Evolutionary conservation across 2,329 filamentous ascomycete genomes (phyloP).

Genomic region (Trichophyton benhamiae): DNA sequence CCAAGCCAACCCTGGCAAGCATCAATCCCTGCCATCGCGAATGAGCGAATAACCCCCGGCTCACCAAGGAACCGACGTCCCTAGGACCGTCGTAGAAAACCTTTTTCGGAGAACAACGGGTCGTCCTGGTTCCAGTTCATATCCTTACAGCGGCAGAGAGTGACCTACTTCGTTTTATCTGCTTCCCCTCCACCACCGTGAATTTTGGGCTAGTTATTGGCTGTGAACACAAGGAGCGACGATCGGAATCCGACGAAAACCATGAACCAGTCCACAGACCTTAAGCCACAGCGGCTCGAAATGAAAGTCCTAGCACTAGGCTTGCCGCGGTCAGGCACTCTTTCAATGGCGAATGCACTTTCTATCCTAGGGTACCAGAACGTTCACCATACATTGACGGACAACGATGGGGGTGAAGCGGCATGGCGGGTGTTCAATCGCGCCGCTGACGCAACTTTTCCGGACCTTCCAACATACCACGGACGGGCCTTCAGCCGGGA

Average conservation of each 20-base stretch:
- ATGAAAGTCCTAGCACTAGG: not conserved
- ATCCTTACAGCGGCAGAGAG: too few relatives aligned
- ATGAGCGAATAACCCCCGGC: too few relatives aligned
- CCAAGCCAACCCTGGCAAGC: too few relatives aligned
- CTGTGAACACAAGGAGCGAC: not conserved
- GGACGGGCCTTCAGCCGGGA: not conserved
- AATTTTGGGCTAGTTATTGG: too few relatives aligned
- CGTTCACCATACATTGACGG: not conserved
- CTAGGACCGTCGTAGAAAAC: too few relatives aligned
- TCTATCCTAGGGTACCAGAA: not conserved
- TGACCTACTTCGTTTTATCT: too few relatives aligned
- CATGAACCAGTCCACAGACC: not conserved
- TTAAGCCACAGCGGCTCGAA: not conserved
- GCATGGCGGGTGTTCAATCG: not conserved
- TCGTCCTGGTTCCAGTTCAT: too few relatives aligned
- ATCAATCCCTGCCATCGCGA: too few relatives aligned
- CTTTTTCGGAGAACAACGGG: too few relatives aligned
- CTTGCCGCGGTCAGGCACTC: not conserved
- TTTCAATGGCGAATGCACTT: not conserved
- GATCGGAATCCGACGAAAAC: not conserved
- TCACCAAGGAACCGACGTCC: too few relatives aligned
- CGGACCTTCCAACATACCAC: not conserved
- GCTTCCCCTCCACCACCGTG: too few relatives aligned
- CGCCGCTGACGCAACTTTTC: not conserved
- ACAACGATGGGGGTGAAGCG: not conserved